Evolutionary conservation across 1,284 basidiomycete species (phyloP).

Genomic region (Melanopsichium pennsylvanicum): DNA sequence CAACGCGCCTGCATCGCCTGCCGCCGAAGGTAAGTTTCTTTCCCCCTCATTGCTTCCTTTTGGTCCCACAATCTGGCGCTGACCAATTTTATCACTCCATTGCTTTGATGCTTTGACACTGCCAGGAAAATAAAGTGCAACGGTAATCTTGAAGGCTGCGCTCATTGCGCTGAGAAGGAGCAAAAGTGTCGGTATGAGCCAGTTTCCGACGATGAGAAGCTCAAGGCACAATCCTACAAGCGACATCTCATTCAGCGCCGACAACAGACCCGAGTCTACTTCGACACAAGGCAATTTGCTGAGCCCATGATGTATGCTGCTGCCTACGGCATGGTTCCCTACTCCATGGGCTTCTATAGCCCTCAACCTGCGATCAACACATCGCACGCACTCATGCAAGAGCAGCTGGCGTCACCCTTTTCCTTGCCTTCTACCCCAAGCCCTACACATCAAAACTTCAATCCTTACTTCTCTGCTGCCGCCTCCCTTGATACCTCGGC

Average conservation of each 20-base stretch:
- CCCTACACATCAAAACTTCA: slow-evolving; percentile 1
- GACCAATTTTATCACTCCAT: background rate
- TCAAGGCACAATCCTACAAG: slow-evolving; percentile 22
- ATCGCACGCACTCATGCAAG: background rate
- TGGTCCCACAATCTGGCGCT: background rate
- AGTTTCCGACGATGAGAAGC: slow-evolving; percentile 21
- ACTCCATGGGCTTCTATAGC: background rate
- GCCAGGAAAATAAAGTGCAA: slow-evolving; percentile 16
- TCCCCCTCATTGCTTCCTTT: background rate
- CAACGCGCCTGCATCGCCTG: slow-evolving; percentile 15
- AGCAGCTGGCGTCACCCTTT: background rate
- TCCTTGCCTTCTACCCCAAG: slow-evolving; percentile 1
- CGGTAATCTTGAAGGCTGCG: slow-evolving; percentile 12
- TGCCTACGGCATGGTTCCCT: background rate
- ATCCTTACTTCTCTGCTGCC: background rate
- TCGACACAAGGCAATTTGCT: background rate
- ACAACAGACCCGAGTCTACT: slow-evolving; percentile 10
- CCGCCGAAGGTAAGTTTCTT: slow-evolving; percentile 11
- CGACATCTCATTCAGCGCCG: slow-evolving; percentile 12
- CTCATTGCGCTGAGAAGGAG: slow-evolving; percentile 5
- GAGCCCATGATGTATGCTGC: background rate
- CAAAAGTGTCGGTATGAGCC: slow-evolving; percentile 14
- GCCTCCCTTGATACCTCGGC: background rate
- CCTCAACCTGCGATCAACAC: background rate
- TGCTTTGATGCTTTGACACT: background rate